Evolutionary conservation across 2,329 filamentous ascomycete species (phyloP).

Genomic region (Calonectria pteridis): DNA sequence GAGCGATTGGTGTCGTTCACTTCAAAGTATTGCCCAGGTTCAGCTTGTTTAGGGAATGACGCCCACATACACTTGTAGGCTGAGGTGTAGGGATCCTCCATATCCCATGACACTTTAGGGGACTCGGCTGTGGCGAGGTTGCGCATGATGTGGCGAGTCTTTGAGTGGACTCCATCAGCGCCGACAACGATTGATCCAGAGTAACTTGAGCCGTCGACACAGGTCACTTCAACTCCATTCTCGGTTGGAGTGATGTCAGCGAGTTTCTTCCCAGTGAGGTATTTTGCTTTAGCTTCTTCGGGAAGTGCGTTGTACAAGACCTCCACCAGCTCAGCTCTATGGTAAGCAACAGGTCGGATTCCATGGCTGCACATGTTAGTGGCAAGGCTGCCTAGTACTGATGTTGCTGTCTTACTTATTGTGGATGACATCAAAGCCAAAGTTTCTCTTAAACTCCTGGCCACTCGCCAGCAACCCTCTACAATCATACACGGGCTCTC

Average conservation of each 20-base stretch:
- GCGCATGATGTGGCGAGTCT: conserved; percentile 30
- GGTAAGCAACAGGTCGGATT: conserved; percentile 4
- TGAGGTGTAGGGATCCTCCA: neutral
- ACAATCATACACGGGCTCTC: neutral
- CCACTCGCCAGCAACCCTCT: neutral
- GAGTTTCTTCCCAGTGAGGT: conserved; percentile 28
- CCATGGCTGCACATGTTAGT: conserved; percentile 21
- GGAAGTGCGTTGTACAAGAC: conserved; percentile 14
- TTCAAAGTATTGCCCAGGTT: conserved; percentile 42
- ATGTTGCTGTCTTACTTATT: conserved; percentile 1
- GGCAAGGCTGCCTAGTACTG: neutral
- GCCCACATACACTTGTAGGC: conserved; percentile 40
- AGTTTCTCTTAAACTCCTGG: neutral
- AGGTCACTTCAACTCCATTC: conserved; percentile 31
- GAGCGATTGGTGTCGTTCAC: conserved; percentile 44
- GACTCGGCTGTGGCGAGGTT: neutral
- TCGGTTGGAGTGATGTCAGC: conserved; percentile 25
- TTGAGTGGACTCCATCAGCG: conserved; percentile 38
- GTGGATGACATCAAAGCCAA: neutral
- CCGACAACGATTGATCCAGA: conserved; percentile 37
- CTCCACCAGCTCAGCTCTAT: conserved; percentile 23
- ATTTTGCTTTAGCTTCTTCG: conserved; percentile 19
- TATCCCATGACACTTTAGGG: neutral
- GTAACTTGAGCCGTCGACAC: conserved; percentile 34
- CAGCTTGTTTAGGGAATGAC: conserved; percentile 38